A percentile compares a stretch with the other conserved stretches of the same genome.
These are phyloP conservation scores for Aurantiochytrium sp. DNA, from an alignment of 108 stramenopile genomes.

Conservation along the genomic window DNA sequence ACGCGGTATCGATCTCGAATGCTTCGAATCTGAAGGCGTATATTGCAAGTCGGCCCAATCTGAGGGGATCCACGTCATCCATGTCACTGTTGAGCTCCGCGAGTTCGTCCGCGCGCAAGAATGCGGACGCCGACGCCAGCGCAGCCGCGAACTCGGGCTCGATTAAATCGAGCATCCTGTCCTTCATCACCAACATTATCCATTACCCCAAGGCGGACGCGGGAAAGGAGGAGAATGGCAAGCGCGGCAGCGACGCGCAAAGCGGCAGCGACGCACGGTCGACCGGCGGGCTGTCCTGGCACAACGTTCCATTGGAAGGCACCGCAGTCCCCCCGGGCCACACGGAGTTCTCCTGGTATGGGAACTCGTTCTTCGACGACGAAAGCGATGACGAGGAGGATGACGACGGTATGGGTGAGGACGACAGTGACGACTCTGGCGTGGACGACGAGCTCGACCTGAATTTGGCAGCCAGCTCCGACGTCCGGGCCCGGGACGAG, in stretches of 20 bases:
- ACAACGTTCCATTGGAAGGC: no score
- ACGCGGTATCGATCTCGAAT: constrained; percentile 36
- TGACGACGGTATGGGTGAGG: background rate
- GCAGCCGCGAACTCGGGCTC: background rate
- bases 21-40: background rate
- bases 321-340: background rate
- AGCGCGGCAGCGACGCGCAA: background rate
- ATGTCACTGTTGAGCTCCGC: background rate
- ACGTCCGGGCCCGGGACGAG: no score
- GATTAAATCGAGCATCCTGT: background rate
- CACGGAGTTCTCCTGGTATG: background rate
- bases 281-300: background rate
- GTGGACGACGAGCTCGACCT: no score
- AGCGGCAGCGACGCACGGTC: no score
- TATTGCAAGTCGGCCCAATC: background rate
- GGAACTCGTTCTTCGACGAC: background rate
- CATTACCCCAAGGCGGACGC: background rate
- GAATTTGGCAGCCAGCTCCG: no score
- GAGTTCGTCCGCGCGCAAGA: no score
- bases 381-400: background rate
- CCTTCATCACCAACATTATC: constrained; percentile 24
- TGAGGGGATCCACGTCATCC: background rate
- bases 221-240: background rate
- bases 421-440: background rate
- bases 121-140: background rate